Conservation (phyloP, 805 yeast genomes). For the Suhomyces kilbournensis region DNA sequence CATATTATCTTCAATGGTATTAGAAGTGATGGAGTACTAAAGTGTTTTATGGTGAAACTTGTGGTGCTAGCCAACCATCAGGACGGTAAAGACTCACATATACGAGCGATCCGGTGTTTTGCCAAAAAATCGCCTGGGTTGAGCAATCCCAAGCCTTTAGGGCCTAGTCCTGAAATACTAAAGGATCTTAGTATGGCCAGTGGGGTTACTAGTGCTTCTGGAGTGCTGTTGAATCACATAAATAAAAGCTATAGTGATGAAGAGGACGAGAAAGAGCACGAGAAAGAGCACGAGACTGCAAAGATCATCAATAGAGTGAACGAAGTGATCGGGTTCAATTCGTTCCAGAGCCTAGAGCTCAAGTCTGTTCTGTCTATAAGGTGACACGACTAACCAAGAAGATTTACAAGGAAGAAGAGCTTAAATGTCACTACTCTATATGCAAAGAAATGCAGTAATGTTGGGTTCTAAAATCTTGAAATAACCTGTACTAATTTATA, state of each 20-base stretch:
- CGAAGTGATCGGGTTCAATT: constrained; percentile 40
- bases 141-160: background rate
- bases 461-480: no score
- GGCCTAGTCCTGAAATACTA: constrained; percentile 1
- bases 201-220: constrained; percentile 23
- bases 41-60: constrained; percentile 64
- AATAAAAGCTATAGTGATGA: constrained; percentile 3
- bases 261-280: constrained; percentile 14
- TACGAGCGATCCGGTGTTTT: constrained; percentile 66
- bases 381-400: no score
- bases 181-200: constrained; percentile 21
- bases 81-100: constrained; percentile 93
- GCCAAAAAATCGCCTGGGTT: constrained; percentile 29
- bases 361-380: constrained; percentile 39
- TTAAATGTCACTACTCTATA: no score
- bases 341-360: constrained; percentile 37
- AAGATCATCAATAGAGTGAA: constrained; percentile 31
- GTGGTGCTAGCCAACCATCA: constrained; percentile 78
- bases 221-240: constrained; percentile 24
- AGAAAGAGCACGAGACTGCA: constrained; percentile 20
- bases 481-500: no score
- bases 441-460: no score
- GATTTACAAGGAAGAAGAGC: no score
- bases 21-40: constrained; percentile 53
- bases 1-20: constrained; percentile 57